These are phyloP conservation scores for Cordyceps militaris DNA, from an alignment of 2,329 filamentous ascomycete species.

Conservation along the genomic window DNA sequence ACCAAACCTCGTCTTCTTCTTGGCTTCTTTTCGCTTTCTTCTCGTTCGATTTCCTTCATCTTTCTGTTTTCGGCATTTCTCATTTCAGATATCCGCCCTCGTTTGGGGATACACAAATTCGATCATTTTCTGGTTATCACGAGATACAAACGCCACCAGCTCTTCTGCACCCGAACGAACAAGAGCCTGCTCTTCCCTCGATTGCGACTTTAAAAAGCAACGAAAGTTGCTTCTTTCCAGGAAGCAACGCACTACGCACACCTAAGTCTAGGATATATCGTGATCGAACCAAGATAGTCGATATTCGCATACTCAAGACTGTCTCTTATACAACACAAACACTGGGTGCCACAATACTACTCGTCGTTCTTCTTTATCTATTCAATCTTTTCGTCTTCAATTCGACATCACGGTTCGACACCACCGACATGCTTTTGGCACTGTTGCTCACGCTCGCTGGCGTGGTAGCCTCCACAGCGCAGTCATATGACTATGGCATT, in stretches of 20 bases:
- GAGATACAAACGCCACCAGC: conserved; percentile 5
- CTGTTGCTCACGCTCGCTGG: not conserved
- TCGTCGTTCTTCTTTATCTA: not conserved
- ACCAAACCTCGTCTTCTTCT: not conserved
- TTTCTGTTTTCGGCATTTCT: not conserved
- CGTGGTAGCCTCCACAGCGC: conserved; percentile 13
- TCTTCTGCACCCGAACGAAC: not conserved
- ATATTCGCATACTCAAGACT: not conserved
- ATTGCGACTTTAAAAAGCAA: not conserved
- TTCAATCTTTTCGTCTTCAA: not conserved
- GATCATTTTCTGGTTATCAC: conserved; percentile 9
- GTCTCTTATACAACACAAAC: not conserved
- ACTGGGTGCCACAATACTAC: not conserved
- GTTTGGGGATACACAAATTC: conserved; percentile 5
- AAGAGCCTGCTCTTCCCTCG: not conserved
- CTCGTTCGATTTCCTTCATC: not conserved
- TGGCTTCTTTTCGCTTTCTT: not conserved
- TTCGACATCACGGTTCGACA: not conserved
- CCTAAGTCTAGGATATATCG: not conserved
- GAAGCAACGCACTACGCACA: not conserved
- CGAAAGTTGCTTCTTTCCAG: too few relatives aligned
- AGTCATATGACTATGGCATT: conserved; percentile 45
- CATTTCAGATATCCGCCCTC: not conserved
- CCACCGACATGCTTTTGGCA: not conserved
- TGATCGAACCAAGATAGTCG: not conserved